Conservation (phyloP, 192 early-diverging fungal species). For the Coemansia sp. region DNA sequence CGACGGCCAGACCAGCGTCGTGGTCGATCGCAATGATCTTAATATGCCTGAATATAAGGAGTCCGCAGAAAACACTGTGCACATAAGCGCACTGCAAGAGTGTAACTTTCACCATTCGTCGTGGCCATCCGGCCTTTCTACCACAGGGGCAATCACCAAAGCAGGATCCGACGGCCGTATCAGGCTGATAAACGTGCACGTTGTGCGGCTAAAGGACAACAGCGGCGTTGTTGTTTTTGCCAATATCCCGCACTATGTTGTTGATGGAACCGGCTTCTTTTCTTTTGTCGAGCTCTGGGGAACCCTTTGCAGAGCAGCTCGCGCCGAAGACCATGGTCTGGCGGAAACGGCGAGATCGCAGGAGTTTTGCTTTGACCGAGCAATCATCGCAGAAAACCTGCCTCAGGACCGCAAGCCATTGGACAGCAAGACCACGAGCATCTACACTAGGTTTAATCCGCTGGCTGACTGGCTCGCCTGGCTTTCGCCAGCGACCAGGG, state of each 20-base stretch:
- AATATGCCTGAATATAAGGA: slow-evolving; percentile 53
- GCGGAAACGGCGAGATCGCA: not conserved
- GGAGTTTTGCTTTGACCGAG: slow-evolving; percentile 39
- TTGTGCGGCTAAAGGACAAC: slow-evolving; percentile 35
- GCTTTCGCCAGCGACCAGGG: slow-evolving; percentile 43
- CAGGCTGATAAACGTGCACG: slow-evolving; percentile 27
- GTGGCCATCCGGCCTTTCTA: slow-evolving; percentile 40
- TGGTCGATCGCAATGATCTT: slow-evolving; percentile 24
- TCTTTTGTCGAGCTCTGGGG: slow-evolving; percentile 48
- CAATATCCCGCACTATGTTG: slow-evolving; percentile 46
- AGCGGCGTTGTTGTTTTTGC: slow-evolving; percentile 40
- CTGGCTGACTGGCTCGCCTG: slow-evolving; percentile 48
- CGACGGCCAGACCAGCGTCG: slow-evolving; percentile 19
- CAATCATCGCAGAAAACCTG: slow-evolving; percentile 27
- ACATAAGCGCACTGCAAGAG: slow-evolving; percentile 16
- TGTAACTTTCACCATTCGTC: slow-evolving; percentile 38
- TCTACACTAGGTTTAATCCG: slow-evolving; percentile 30
- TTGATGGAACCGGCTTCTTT: slow-evolving; percentile 46
- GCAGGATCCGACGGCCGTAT: slow-evolving; percentile 26
- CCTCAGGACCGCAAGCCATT: slow-evolving; percentile 30
- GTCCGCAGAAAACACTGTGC: slow-evolving; percentile 21
- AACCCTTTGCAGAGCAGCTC: slow-evolving; percentile 18
- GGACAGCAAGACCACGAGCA: slow-evolving; percentile 11
- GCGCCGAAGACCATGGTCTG: not conserved
- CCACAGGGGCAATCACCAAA: slow-evolving; percentile 28